Conservation (phyloP, 2,329 filamentous ascomycete genomes). For the Colletotrichum costaricense region DNA sequence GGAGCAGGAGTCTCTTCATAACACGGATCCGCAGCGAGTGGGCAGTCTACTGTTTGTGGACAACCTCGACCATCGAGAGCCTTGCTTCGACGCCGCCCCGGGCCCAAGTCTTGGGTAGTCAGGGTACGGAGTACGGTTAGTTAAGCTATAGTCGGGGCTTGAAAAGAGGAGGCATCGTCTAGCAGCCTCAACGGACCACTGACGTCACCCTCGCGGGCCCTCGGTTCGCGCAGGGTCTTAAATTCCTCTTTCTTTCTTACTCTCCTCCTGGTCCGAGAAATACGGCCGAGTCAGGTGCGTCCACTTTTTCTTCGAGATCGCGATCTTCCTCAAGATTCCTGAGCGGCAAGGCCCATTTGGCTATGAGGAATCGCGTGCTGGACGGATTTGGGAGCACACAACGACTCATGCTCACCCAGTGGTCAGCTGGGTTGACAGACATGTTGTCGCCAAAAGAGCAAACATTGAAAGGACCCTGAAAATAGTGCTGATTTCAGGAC, state of each 20-base stretch:
- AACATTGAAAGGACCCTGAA: conserved; percentile 14
- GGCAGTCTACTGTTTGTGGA: not conserved
- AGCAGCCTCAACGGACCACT: conserved; percentile 8
- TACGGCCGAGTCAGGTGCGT: conserved; percentile 32
- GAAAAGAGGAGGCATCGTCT: conserved; percentile 1
- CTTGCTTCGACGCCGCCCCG: conserved; percentile 1
- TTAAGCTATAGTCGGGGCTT: conserved; percentile 7
- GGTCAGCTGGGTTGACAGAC: not conserved
- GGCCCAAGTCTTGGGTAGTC: not conserved
- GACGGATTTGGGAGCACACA: not conserved
- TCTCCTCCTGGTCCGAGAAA: not conserved
- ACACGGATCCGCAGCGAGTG: not conserved
- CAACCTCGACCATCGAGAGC: not conserved
- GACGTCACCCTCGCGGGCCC: conserved; percentile 29
- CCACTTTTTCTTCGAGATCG: conserved; percentile 10
- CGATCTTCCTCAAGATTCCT: not conserved
- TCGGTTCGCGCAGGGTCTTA: conserved; percentile 29
- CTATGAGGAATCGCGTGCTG: not conserved
- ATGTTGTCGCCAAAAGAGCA: not conserved
- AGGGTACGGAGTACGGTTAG: not conserved
- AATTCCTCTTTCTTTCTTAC: not conserved
- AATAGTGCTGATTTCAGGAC: not conserved
- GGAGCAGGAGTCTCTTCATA: not conserved
- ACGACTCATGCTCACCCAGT: not conserved
- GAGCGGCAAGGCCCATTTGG: not conserved